A percentile compares a stretch with the other conserved stretches of the same genome.
Evolutionary conservation across 768 basidiomycete species (phyloP).

Genomic region (Suillus subalutaceus): DNA sequence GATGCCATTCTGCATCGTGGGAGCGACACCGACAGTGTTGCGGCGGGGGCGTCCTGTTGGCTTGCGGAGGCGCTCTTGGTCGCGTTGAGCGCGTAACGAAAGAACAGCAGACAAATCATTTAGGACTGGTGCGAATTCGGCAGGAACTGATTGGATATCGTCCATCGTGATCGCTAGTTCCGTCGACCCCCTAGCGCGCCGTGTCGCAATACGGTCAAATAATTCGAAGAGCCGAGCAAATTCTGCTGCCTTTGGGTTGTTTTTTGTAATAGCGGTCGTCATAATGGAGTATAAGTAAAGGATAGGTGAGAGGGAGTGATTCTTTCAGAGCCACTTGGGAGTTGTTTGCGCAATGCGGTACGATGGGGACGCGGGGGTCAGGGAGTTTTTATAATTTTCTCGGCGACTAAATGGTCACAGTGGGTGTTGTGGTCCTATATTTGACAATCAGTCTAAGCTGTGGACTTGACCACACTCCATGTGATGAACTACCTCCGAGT

Average conservation of each 20-base stretch:
- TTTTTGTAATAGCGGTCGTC: conserved; percentile 22
- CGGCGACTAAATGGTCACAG: neutral
- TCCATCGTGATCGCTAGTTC: conserved; percentile 31
- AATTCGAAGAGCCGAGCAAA: conserved; percentile 56
- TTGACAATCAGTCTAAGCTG: neutral
- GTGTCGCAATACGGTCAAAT: conserved; percentile 55
- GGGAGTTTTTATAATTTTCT: conserved; percentile 22
- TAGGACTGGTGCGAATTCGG: conserved; percentile 35
- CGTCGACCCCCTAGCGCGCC: conserved; percentile 34
- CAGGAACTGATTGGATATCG: conserved; percentile 32
- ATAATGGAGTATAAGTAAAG: conserved; percentile 18
- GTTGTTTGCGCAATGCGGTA: conserved; percentile 8
- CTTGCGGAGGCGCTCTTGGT: conserved; percentile 19
- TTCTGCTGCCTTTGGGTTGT: conserved; percentile 48
- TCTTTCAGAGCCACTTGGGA: neutral
- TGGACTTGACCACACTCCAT: conserved; percentile 1
- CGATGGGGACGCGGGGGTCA: neutral
- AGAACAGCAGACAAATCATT: conserved; percentile 40
- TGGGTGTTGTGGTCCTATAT: neutral
- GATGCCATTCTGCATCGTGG: conserved; percentile 18
- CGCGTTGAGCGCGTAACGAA: conserved; percentile 36
- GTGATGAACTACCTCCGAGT: conserved; percentile 21
- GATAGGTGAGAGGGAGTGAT: neutral
- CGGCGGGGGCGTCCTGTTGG: conserved; percentile 20
- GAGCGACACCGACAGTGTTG: conserved; percentile 27